Conservation (phyloP, 2,329 filamentous ascomycete genomes). For the Drechslera avenae region DNA sequence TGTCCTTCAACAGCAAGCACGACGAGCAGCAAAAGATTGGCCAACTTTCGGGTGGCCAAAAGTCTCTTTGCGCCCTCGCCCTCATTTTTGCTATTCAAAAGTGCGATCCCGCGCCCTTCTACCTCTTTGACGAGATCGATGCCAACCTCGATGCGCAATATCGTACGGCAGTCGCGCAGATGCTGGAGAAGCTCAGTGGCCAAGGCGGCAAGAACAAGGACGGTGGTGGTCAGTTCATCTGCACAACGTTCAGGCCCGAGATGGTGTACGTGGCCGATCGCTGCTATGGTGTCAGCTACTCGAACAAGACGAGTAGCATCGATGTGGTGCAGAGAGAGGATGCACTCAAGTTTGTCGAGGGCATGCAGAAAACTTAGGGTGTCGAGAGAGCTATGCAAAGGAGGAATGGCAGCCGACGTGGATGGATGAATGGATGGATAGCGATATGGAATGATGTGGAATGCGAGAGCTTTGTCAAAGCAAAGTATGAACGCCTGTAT, state of each 20-base stretch:
- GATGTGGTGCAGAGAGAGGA: conserved; percentile 87
- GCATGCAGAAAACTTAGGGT: conserved; percentile 61
- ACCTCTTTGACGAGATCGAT: conserved; percentile 98
- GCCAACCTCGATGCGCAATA: conserved; percentile 98
- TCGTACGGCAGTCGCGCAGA: conserved; percentile 88
- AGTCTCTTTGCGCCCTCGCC: conserved; percentile 95
- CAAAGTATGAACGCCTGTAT: background rate
- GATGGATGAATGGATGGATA: too few species aligned
- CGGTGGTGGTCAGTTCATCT: conserved; percentile 83
- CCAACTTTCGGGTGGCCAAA: conserved; percentile 95
- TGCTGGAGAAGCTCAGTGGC: conserved; percentile 67
- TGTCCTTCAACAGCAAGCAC: conserved; percentile 98
- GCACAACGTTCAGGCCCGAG: conserved; percentile 96
- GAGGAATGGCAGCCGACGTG: too few species aligned
- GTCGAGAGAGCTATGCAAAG: background rate
- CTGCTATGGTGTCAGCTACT: conserved; percentile 93
- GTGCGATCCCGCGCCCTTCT: conserved; percentile 96
- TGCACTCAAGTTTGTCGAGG: conserved; percentile 92
- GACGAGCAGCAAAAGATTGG: conserved; percentile 98
- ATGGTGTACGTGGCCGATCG: conserved; percentile 95
- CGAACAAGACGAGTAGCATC: conserved; percentile 91
- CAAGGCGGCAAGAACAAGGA: conserved; percentile 49
- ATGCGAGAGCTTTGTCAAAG: background rate
- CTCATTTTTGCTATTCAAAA: conserved; percentile 99
- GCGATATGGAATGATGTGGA: background rate